Conservation (phyloP, 495 filamentous ascomycete species). For the Podospora pseudoanserina region DNA sequence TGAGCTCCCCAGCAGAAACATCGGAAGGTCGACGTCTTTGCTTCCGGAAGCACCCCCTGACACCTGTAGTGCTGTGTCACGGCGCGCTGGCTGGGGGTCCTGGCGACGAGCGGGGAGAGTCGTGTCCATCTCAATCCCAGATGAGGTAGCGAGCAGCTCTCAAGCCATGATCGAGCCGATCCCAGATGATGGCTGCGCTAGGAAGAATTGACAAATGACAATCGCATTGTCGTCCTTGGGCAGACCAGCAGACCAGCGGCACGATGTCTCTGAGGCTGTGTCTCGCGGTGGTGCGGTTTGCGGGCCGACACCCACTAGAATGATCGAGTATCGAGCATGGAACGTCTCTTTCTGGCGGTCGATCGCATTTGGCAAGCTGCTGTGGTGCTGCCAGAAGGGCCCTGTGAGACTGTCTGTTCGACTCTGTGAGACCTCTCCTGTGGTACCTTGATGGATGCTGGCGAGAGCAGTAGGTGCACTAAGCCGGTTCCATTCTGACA, state of each 20-base stretch:
- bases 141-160: not conserved
- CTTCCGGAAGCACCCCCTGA: constrained; percentile 2
- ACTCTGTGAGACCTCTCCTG: not conserved
- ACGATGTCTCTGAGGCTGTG: not conserved
- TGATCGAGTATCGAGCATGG: not conserved
- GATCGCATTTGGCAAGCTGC: constrained; percentile 1
- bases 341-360: not conserved
- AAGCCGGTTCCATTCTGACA: constrained; percentile 5
- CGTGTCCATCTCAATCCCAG: not conserved
- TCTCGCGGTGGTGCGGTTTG: not conserved
- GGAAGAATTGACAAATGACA: constrained; percentile 1
- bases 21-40: not conserved
- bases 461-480: not conserved
- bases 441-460: not conserved
- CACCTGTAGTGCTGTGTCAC: not conserved
- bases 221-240: not conserved
- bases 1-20: constrained; percentile 3
- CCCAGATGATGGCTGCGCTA: constrained; percentile 2
- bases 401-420: not conserved
- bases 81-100: not conserved
- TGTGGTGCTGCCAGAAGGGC: not conserved
- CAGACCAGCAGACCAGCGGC: not conserved
- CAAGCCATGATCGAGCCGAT: constrained; percentile 4
- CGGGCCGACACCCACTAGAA: constrained; percentile 2
- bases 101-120: not conserved